These are phyloP conservation scores for Podosphaera aphanis DNA, from an alignment of 2,329 filamentous ascomycete genomes.

Conservation along the genomic window DNA sequence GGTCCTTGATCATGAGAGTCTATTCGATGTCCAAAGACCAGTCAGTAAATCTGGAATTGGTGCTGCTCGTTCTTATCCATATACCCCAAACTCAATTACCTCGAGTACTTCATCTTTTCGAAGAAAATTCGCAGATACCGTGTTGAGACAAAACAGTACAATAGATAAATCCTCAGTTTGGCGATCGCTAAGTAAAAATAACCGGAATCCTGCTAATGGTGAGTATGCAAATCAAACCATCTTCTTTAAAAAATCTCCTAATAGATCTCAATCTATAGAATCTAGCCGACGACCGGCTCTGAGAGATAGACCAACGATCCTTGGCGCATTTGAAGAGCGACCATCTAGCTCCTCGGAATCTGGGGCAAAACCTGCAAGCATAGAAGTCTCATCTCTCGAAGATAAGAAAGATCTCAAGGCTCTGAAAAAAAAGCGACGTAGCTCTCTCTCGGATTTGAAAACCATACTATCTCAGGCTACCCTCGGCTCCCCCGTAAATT, in stretches of 20 bases:
- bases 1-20: conserved; percentile 67
- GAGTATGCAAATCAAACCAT: conserved; percentile 28
- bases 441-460: conserved; percentile 72
- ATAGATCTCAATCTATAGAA: conserved; percentile 60
- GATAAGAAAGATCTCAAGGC: conserved; percentile 21
- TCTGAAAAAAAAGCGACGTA: conserved; percentile 62
- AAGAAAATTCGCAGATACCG: conserved; percentile 56
- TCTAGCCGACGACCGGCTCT: conserved; percentile 31
- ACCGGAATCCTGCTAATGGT: conserved; percentile 33
- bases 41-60: conserved; percentile 6
- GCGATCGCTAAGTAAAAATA: conserved; percentile 69
- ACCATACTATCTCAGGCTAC: conserved; percentile 39
- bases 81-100: conserved; percentile 42
- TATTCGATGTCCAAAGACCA: conserved; percentile 45
- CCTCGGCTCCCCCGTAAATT: conserved; percentile 20
- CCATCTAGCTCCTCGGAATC: conserved; percentile 31
- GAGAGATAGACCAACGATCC: conserved; percentile 34
- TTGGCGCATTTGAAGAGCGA: conserved; percentile 39
- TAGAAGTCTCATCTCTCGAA: conserved; percentile 18
- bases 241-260: conserved; percentile 41
- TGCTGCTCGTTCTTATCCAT: conserved; percentile 9
- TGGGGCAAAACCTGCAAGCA: conserved; percentile 12
- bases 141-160: conserved; percentile 62
- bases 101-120: conserved; percentile 74
- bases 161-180: conserved; percentile 58